Evolutionary conservation across 352 stramenopile species (phyloP), one percentile per base, ranked within the genome.

Genomic region (Halophytophthora polymorphica): DNA sequence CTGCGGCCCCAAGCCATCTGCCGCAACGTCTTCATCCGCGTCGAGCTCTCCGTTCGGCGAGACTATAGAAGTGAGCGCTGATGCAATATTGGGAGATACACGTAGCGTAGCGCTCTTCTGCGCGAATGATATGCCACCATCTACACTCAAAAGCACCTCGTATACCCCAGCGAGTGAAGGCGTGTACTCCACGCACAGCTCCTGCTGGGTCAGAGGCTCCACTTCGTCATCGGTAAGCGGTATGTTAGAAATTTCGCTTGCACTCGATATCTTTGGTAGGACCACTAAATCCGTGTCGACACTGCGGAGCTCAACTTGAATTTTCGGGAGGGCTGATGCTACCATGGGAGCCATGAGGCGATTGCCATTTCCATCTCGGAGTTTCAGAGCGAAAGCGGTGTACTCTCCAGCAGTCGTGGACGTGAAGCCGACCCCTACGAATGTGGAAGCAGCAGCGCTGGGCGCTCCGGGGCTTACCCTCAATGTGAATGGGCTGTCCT

Each of bases 401-500:
- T 47, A 37, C 15, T 58, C 35, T 7, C 74, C 74, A 36, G 74
- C 69, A 10, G 53, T 77, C 14, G 67, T 61, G 19, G 58, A 55
- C 13, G 54, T 45, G 28, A 80, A 70, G 0, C 69, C 72, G 1
- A 38, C 53, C 1, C 69, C 67, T 5, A 64, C 53, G 2, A 69
- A 36, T n/a, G 68, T 83, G 12, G 71, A 74, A 21, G 48, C 62
- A 5, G 21, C 28, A 8, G 62, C 51, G 6, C 56, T 65, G 22
- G 69, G 55, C 12, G 11, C 21, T 29, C 77, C 73, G 31, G 73
- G 69, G 10, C 65, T 40, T 23, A 87, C 63, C 19, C 61, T 39
- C 17, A 88, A 37, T 15, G 57, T 56, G 25, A 87, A 86, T 5
- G 76, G 76, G 48, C 61, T 79, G 3, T 56, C 40, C 12, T 52